A percentile compares a stretch with the other conserved stretches of the same genome.
These are phyloP conservation scores for Wickerhamiella cacticola DNA, from an alignment of 805 yeast genomes.

Conservation along the genomic window DNA sequence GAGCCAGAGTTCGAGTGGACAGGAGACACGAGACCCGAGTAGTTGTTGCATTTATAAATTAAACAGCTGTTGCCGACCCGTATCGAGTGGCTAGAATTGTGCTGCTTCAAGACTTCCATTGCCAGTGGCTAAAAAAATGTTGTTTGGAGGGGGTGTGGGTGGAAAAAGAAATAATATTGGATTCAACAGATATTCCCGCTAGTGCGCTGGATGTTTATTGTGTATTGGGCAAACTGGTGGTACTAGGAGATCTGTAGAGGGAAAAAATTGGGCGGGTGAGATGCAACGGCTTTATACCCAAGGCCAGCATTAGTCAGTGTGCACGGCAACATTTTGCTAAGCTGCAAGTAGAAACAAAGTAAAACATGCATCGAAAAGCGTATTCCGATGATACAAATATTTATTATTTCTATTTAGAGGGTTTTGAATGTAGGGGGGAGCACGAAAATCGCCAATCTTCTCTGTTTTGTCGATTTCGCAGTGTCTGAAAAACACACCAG, in stretches of 20 bases:
- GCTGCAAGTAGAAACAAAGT: not conserved
- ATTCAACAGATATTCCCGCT: not conserved
- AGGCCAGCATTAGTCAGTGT: not conserved
- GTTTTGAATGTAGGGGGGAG: too few relatives aligned
- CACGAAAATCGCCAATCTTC: too few relatives aligned
- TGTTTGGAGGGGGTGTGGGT: not conserved
- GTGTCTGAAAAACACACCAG: too few relatives aligned
- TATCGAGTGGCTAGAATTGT: not conserved
- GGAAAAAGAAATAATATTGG: not conserved
- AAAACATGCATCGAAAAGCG: slow-evolving; percentile 1
- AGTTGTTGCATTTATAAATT: not conserved
- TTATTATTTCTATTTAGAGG: not conserved
- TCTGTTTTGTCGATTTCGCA: too few relatives aligned
- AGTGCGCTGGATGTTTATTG: not conserved
- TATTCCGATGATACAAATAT: too few relatives aligned
- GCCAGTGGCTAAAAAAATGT: not conserved
- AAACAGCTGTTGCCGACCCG: not conserved
- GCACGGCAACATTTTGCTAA: not conserved
- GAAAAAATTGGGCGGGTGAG: not conserved
- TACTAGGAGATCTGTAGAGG: not conserved
- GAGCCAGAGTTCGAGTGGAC: not conserved
- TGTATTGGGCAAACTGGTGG: not conserved
- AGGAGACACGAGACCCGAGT: slow-evolving; percentile 10
- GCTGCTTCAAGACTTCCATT: not conserved
- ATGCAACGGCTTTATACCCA: slow-evolving; percentile 1